Conservation (phyloP, 805 yeast genomes). For the Saccharomycopsis amapae region DNA sequence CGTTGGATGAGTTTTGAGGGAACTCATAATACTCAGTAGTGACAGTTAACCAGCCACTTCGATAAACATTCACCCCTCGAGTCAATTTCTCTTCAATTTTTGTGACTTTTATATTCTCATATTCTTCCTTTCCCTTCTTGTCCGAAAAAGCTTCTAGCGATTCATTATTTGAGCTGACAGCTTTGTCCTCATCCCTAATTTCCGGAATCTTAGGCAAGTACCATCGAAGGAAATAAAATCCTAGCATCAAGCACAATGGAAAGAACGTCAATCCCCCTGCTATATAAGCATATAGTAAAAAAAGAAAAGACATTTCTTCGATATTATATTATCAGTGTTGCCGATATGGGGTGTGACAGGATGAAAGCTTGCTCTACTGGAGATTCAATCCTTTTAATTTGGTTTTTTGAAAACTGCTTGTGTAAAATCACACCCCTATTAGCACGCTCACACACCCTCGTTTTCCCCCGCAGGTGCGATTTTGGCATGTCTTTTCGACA, state of each 20-base stretch:
- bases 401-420: too few relatives aligned
- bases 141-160: constrained; percentile 19
- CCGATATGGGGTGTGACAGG: too few relatives aligned
- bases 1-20: constrained; percentile 20
- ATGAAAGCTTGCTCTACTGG: too few relatives aligned
- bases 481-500: too few relatives aligned
- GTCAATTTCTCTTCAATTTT: constrained; percentile 52
- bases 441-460: too few relatives aligned
- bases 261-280: constrained; percentile 79
- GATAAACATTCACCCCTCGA: constrained; percentile 57
- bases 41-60: constrained; percentile 78
- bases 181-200: constrained; percentile 23
- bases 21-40: constrained; percentile 65
- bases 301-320: constrained; percentile 21
- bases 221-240: constrained; percentile 34
- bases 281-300: constrained; percentile 44
- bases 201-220: constrained; percentile 28
- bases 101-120: constrained; percentile 46
- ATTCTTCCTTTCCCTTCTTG: constrained; percentile 24
- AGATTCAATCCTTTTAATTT: too few relatives aligned
- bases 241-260: constrained; percentile 43
- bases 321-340: too few relatives aligned
- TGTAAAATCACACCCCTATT: too few relatives aligned
- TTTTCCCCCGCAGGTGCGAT: too few relatives aligned
- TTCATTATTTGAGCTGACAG: constrained; percentile 19